Base-by-base conservation (phyloP, 1,139 yeast genomes). In the Hyphopichia pseudoburtonii region DNA sequence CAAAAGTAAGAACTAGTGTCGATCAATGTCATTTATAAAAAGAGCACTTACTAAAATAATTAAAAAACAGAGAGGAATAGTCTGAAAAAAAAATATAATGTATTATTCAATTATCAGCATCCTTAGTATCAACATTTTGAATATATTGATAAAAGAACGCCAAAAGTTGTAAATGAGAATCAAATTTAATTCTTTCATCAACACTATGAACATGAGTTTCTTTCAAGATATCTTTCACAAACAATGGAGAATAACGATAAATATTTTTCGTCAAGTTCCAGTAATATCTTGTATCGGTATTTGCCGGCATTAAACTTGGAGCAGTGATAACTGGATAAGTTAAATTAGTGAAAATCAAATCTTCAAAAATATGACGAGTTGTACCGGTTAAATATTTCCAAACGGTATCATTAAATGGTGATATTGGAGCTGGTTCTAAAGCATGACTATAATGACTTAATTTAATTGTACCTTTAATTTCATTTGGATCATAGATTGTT, bases 261-360 rank as follows among this genome's bases (percentile, higher is more conserved):
- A 89, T 86, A 55, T 85, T 78, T 38, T 70, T 67, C n/a, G 89
- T 76, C 54, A 88, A 68, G 35, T 69, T 61, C 90, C 94, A 86
- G 63, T 85, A 87, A 55, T 78, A 76, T 54, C 78, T 76, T 7
- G 96, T 87, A 56, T 88, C 96, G 2, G 96, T 88, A 60, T 87
- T 88, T 23, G 86, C 96, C 5, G 86, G 73, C 78, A 85, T 76
- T 35, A 86, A 54, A 15, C 77, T 66, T 9, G 95, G 94, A 2
- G 89, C 65, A 17, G 79, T 66, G 36, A 84, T 66, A 23, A 81
- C 62, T 18, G 78, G 68, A 29, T 66, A 55, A 10, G 52, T 54
- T 23, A 60, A 40, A 25, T 64, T 59, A 8, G 67, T 61, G 48
- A 54, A 58, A 4, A 67, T 68, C 46, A 66, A 54, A 33, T 67